Base-by-base conservation (phyloP, 495 filamentous ascomycete genomes). In the Talaromyces thailandensis region DNA sequence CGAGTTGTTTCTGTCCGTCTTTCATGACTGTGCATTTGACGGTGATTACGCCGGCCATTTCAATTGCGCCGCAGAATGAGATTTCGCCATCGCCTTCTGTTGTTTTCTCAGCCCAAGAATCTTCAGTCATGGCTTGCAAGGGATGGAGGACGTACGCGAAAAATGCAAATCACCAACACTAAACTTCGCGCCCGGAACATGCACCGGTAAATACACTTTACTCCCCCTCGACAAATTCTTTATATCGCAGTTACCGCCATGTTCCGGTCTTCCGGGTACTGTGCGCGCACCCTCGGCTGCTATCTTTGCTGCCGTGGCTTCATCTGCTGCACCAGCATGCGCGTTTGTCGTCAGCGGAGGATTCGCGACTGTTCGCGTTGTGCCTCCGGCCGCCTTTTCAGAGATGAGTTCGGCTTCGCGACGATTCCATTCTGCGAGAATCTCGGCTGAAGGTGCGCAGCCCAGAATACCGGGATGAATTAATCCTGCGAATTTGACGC, bases 381-480 rank as follows among this genome's bases (percentile, higher is more conserved):
- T 72, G n/a, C 32, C 84, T 1, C 16, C 43, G 2, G 43, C 43
- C 71, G 72, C 84, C 57, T 77, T 79, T 16, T 88, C 81, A 7
- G 84, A 77, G 68, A 96, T 92, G 16, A 96, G 78, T 64, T 92
- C 88, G 23, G 76, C 88, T 71, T 96, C 88, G 31, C 93, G 84
- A 61, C 79, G 82, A 70, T 96, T 92, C 93, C 91, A 93, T 55
- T 84, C 84, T 23, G 84, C 83, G 6, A 90, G 80, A 4, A 90
- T 72, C 59, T 85, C 81, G 6, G 81, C 71, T 0, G 89, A 92
- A 1, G 93, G 93, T 0, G 93, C 93, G 67, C 92, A 96, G 4
- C 93, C 93, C 18, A 98, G 77, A 61, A 98, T 96, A 2, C 93
- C 93, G 0, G 93, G 93, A 69, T 98, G 93, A 69, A 98, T 96